Conservation (phyloP, 176 grass and related monocot genomes). For the Thalia dealbata region DNA sequence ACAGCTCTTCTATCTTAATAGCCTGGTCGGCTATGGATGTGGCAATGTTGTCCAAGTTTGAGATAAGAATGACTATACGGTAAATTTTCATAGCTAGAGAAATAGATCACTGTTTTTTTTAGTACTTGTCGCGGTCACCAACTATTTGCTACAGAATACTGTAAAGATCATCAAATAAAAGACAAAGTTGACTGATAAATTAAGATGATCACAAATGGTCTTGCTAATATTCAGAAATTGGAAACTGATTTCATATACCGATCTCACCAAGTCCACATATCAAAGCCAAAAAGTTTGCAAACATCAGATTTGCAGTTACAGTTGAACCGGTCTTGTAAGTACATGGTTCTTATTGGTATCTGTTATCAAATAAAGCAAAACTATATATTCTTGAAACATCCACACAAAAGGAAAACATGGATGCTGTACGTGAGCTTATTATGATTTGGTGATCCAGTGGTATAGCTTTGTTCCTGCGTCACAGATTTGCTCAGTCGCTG, state of each 20-base stretch:
- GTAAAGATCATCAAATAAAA: neutral
- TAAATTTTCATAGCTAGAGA: too few relatives aligned
- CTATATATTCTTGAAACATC: neutral
- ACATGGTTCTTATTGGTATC: neutral
- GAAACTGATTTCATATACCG: too few relatives aligned
- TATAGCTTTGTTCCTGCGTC: neutral
- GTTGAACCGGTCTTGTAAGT: neutral
- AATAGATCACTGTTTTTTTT: too few relatives aligned
- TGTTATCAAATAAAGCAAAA: neutral
- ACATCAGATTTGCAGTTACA: neutral
- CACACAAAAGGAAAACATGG: neutral
- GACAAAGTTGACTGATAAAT: neutral
- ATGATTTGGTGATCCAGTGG: neutral
- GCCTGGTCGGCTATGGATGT: neutral
- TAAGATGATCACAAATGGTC: neutral
- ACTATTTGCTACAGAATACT: neutral
- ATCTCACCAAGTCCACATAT: neutral
- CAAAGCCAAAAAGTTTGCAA: neutral
- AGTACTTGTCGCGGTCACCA: neutral
- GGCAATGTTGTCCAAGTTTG: neutral
- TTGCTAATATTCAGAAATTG: neutral
- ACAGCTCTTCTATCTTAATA: neutral
- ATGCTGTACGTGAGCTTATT: neutral
- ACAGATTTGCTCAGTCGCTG: conserved; percentile 19
- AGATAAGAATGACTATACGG: neutral